Base-by-base conservation (phyloP, 768 basidiomycete genomes). In the Pisolithus tinctorius region DNA sequence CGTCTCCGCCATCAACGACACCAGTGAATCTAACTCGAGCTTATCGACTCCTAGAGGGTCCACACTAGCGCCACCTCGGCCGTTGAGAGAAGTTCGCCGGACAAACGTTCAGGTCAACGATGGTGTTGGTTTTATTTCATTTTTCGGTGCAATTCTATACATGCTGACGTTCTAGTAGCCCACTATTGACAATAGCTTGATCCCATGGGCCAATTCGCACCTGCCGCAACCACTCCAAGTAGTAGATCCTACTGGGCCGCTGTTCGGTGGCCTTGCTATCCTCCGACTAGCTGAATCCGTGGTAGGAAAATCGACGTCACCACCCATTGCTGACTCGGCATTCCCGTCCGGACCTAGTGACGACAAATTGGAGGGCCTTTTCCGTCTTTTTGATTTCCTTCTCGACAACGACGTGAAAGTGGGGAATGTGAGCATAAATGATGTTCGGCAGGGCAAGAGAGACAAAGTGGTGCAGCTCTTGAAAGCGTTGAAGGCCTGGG, bases 371-470 rank as follows among this genome's bases (percentile, higher is more conserved):
- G 89, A 92, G 26, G 91, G 93, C 14, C 72, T 95, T 27, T 93
- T 95, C 73, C 76, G 80, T 51, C 71, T 95, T 50, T 95, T 96
- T 69, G 94, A 97, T 69, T 93, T 91, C 69, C 69, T 96, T 50
- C 77, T 97, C 44, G 92, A 94, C 60, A 90, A 92, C 54, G 93
- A 93, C 45, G 83, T 94, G 51, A 86, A 87, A 70, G 89, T 95
- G 75, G 93, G 88, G 8, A 81, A 83, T 54, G 86, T 97, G 30
- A 93, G 88, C 59, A 94, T 96, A 69, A 95, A 95, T 63, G 95
- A 98, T 68, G 77, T 98, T 31, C 76, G 90, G 47, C 80, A 82
- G 54, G 90, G 88, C 29, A 89, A 86, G 63, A 74, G 82, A 45
- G 84, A 87, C 42, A 93, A 90, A 72, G 80, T 95, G 54, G 58